Evolutionary conservation across 78 protist species (phyloP).

Genomic region (Protostelium mycophagum): DNA sequence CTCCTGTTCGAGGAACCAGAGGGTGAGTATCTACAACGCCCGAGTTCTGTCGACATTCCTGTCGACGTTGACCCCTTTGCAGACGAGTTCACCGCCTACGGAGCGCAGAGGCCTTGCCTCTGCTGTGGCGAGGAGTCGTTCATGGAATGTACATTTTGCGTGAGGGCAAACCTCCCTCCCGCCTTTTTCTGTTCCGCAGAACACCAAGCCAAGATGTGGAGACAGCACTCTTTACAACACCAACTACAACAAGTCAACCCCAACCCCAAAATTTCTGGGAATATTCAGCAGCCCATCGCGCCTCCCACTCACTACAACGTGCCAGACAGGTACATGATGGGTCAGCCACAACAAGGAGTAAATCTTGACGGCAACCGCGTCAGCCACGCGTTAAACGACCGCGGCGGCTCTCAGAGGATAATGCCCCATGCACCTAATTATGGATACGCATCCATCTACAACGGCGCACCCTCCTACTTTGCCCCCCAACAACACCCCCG

Average conservation of each 20-base stretch:
- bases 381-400: neutral
- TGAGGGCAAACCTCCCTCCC: conserved; percentile 26
- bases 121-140: conserved; percentile 57
- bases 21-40: too few relatives aligned
- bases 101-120: conserved; percentile 46
- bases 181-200: conserved; percentile 53
- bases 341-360: neutral
- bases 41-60: too few relatives aligned
- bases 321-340: neutral
- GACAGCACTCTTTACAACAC: conserved; percentile 9
- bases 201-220: conserved; percentile 60
- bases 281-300: neutral
- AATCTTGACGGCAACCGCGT: neutral
- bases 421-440: too few relatives aligned
- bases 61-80: neutral
- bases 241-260: too few relatives aligned
- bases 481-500: neutral
- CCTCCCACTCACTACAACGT: neutral
- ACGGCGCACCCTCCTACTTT: neutral
- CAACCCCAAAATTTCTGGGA: neutral
- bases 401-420: neutral
- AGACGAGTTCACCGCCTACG: neutral
- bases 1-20: too few relatives aligned
- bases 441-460: too few relatives aligned
- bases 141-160: conserved; percentile 48